A percentile compares a stretch with the other conserved stretches of the same genome.
Evolutionary conservation across 1,284 basidiomycete genomes (phyloP).

Genomic region (Cutaneotrichosporon spelunceum): DNA sequence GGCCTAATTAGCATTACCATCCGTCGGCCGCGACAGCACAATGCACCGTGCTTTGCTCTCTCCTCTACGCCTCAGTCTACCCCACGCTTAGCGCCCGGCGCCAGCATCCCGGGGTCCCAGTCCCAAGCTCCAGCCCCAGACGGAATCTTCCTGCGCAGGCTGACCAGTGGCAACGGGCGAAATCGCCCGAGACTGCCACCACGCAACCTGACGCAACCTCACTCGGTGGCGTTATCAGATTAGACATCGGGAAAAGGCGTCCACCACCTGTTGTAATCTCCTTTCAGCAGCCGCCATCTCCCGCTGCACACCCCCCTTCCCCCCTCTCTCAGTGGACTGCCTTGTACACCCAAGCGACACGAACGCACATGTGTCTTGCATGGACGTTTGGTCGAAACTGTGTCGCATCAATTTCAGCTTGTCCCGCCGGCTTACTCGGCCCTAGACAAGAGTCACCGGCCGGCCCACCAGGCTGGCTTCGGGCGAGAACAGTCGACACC

Average conservation of each 20-base stretch:
- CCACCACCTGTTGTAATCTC: background rate
- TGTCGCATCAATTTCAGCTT: background rate
- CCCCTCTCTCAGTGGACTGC: background rate
- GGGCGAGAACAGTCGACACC: background rate
- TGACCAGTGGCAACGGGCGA: background rate
- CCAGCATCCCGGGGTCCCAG: too few relatives aligned
- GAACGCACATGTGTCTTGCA: background rate
- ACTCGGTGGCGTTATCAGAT: conserved; percentile 18
- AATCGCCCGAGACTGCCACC: background rate
- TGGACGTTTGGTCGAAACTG: background rate
- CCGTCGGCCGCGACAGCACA: too few relatives aligned
- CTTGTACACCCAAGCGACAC: background rate
- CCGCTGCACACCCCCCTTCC: too few relatives aligned
- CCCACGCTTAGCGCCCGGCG: too few relatives aligned
- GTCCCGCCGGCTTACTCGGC: background rate
- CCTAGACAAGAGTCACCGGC: background rate
- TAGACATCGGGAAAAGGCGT: conserved; percentile 14
- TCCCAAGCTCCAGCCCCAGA: too few relatives aligned
- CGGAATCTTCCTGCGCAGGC: background rate
- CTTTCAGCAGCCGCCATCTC: too few relatives aligned
- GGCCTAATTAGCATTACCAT: too few relatives aligned
- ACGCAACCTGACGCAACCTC: background rate
- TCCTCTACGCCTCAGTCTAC: too few relatives aligned
- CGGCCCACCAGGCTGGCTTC: background rate
- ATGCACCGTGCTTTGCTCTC: too few relatives aligned